Evolutionary conservation across 768 basidiomycete species (phyloP), one percentile per base, ranked within the genome.

Genomic region (Tricholoma terreum): DNA sequence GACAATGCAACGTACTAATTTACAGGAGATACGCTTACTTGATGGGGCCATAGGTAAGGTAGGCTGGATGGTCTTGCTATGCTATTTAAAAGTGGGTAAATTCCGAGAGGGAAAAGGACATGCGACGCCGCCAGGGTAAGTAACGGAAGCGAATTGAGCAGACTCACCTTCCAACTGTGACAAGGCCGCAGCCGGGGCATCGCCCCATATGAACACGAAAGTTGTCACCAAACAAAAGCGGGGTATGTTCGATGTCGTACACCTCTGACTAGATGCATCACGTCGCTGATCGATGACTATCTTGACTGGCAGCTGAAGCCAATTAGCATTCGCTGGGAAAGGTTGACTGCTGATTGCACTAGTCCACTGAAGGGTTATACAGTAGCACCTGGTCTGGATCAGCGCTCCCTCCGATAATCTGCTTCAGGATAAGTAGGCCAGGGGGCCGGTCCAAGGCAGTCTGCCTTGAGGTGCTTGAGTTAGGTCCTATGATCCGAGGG

Each of bases 191-290:
- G n/a, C n/a, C n/a, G n/a, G n/a, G n/a, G n/a, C n/a, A n/a, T n/a
- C n/a, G 24, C 6, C 24, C 24, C 2, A 27, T 27, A 2, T 27
- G 78, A 12, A 74, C 65, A 1, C 82, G 83, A 60, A 81, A 82
- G 65, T 84, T 84, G 42, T 81, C 81, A 42, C 82, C 84, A 58
- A 56, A 58, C 15, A 40, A 30, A 52, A 52, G 50, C 38, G n/a
- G n/a, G n/a, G n/a, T n/a, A n/a, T n/a, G n/a, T n/a, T n/a, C n/a
- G n/a, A 48, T 42, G 22, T n/a, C 58, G 27, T n/a, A n/a, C 59
- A 77, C 80, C 74, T 73, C 60, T 80, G 78, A 55, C 78, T 81
- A 61, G 84, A 84, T 12, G 77, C 71, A 64, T 84, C 83, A n/a
- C 66, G 59, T 34, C 69, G 69, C 2, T 78, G 80, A 60, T 84